These are phyloP conservation scores for Oryza nivara DNA, from an alignment of 176 grass and related monocot species.

Conservation along the genomic window DNA sequence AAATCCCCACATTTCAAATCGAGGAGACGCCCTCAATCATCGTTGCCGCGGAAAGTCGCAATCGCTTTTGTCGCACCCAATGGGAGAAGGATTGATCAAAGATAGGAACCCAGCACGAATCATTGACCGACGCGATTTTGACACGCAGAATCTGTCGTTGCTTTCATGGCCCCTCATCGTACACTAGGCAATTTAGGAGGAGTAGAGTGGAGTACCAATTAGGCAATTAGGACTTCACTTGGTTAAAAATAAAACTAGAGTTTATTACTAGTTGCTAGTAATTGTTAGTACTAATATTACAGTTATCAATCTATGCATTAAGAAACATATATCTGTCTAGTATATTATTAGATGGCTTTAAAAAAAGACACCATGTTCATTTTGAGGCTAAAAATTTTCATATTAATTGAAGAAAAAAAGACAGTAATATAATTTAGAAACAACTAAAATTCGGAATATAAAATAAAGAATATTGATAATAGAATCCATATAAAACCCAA, in stretches of 20 bases:
- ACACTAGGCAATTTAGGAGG: background rate
- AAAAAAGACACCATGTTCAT: too few relatives aligned
- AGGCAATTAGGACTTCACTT: background rate
- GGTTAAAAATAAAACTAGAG: background rate
- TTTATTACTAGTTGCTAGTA: too few relatives aligned
- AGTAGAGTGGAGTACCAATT: too few relatives aligned
- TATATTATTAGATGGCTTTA: too few relatives aligned
- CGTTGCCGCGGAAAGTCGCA: slow-evolving; percentile 28
- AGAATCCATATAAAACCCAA: too few relatives aligned
- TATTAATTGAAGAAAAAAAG: too few relatives aligned
- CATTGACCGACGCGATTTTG: slow-evolving; percentile 15
- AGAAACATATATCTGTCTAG: too few relatives aligned
- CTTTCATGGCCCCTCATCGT: slow-evolving; percentile 20
- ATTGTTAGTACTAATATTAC: background rate
- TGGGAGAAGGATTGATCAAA: slow-evolving; percentile 1
- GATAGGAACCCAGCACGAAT: background rate
- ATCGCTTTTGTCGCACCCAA: slow-evolving; percentile 24
- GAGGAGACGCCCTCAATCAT: slow-evolving; percentile 22
- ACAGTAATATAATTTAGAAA: too few relatives aligned
- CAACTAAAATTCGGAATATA: too few relatives aligned
- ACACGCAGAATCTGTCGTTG: slow-evolving; percentile 31
- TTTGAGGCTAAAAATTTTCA: too few relatives aligned
- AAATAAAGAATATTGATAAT: too few relatives aligned
- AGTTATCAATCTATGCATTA: background rate
- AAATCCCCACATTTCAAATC: background rate